phyloP scores from a whole-genome alignment of 2,329 filamentous ascomycete species.

The Bipolaris gigantea region DNA sequence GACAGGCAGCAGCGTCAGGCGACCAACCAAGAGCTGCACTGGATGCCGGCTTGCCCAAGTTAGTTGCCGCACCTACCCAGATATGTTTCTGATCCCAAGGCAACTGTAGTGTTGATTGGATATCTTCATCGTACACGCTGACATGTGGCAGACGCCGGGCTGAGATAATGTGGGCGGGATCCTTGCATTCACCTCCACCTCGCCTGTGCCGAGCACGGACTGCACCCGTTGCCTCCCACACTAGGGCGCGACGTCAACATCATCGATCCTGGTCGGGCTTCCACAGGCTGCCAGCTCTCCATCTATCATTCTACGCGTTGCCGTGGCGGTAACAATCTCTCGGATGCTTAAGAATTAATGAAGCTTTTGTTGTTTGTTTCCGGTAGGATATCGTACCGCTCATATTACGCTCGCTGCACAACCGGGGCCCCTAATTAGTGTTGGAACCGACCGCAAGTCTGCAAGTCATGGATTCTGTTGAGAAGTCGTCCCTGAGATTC shows the following conservation, averaged over 20 bases:
- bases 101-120: neutral
- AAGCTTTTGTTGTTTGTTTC: no score
- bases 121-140: neutral
- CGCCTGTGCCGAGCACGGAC: neutral
- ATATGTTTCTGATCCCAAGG: neutral
- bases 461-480: neutral
- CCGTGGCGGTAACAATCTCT: no score
- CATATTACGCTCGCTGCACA: no score
- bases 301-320: no score
- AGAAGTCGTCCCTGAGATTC: neutral
- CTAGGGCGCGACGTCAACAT: neutral
- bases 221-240: no score
- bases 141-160: neutral
- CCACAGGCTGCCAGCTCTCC: no score
- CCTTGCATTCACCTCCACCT: neutral
- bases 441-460: neutral
- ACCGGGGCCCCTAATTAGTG: neutral
- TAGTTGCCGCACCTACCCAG: neutral
- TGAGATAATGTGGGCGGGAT: neutral
- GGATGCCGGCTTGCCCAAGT: neutral
- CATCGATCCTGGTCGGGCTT: no score
- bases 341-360: no score
- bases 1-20: neutral
- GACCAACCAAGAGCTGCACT: neutral
- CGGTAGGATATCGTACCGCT: no score